Percentiles rank a stretch among this genome's conserved stretches.
Conservation (phyloP, 768 basidiomycete genomes). For the Lactarius pseudohatsudake region DNA sequence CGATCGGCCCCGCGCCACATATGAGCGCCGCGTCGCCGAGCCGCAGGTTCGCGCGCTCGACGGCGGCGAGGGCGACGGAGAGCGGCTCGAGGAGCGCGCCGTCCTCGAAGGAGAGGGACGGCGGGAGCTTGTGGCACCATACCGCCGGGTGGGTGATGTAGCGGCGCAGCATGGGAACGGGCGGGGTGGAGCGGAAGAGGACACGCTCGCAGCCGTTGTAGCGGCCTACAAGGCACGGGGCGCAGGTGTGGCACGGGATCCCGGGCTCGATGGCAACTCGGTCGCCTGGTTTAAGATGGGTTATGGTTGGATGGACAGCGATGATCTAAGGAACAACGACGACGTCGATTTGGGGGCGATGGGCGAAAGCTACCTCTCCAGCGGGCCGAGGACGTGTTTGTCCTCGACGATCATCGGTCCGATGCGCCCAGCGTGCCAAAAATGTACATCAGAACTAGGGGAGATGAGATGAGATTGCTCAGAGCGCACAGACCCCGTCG, state of each 20-base stretch:
- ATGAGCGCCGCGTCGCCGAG: slow-evolving; percentile 64
- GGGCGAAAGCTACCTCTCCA: slow-evolving; percentile 48
- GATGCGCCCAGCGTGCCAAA: slow-evolving; percentile 69
- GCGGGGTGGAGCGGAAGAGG: slow-evolving; percentile 72
- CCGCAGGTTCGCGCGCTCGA: slow-evolving; percentile 62
- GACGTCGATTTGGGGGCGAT: neutral
- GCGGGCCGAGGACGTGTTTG: slow-evolving; percentile 53
- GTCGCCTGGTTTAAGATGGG: slow-evolving; percentile 44
- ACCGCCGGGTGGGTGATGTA: slow-evolving; percentile 27
- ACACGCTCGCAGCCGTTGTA: slow-evolving; percentile 58
- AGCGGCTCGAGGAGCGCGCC: slow-evolving; percentile 68
- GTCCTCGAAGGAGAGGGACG: slow-evolving; percentile 62
- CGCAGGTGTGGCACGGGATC: slow-evolving; percentile 66
- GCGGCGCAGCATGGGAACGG: slow-evolving; percentile 40
- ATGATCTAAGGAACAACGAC: neutral
- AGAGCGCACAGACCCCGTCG: no score
- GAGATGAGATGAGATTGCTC: neutral
- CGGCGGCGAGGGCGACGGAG: slow-evolving; percentile 65
- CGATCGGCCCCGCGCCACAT: slow-evolving; percentile 70
- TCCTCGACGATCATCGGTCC: slow-evolving; percentile 71
- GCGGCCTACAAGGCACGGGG: slow-evolving; percentile 59
- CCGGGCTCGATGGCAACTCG: slow-evolving; percentile 69
- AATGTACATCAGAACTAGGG: slow-evolving; percentile 66
- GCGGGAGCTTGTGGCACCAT: slow-evolving; percentile 61
- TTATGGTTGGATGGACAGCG: slow-evolving; percentile 21